phyloP scores from a whole-genome alignment of 805 yeast species.

The Lipomyces kockii region DNA sequence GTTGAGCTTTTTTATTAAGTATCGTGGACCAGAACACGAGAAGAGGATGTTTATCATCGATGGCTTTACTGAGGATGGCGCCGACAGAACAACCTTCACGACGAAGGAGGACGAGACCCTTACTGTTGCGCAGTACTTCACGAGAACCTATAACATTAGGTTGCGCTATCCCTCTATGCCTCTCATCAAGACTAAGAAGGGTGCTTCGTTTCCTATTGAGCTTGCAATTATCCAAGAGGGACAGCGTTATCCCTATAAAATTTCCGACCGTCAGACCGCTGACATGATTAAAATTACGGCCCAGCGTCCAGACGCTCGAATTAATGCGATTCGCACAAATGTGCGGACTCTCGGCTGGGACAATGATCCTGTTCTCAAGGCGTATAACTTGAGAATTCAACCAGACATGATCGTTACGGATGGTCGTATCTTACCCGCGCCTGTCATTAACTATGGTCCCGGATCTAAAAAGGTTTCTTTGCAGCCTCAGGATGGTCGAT shows the following conservation, averaged over 20 bases:
- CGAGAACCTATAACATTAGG: slow-evolving; percentile 39
- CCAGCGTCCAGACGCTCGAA: slow-evolving; percentile 43
- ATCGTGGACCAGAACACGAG: slow-evolving; percentile 26
- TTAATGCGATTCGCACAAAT: slow-evolving; percentile 42
- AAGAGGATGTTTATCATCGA: slow-evolving; percentile 21
- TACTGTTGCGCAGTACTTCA: slow-evolving; percentile 42
- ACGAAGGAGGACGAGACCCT: slow-evolving; percentile 39
- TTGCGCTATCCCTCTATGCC: slow-evolving; percentile 42
- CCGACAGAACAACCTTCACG: slow-evolving; percentile 38
- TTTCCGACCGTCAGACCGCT: slow-evolving; percentile 42
- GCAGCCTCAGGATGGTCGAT: slow-evolving; percentile 29
- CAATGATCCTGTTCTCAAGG: slow-evolving; percentile 26
- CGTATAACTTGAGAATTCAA: slow-evolving; percentile 24
- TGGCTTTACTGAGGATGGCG: slow-evolving; percentile 21
- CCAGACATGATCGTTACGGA: slow-evolving; percentile 41
- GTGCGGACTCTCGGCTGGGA: slow-evolving; percentile 32
- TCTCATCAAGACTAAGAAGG: slow-evolving; percentile 36
- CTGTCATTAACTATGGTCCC: slow-evolving; percentile 37
- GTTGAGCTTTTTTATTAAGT: slow-evolving; percentile 19
- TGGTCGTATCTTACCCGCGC: slow-evolving; percentile 42
- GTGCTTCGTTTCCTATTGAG: slow-evolving; percentile 42
- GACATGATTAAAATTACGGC: slow-evolving; percentile 43
- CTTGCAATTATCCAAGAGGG: slow-evolving; percentile 42
- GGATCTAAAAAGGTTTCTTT: slow-evolving; percentile 17
- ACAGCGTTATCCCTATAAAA: slow-evolving; percentile 44